phyloP scores from a whole-genome alignment of 306 rosid species.

The Castanopsis chinensis region DNA sequence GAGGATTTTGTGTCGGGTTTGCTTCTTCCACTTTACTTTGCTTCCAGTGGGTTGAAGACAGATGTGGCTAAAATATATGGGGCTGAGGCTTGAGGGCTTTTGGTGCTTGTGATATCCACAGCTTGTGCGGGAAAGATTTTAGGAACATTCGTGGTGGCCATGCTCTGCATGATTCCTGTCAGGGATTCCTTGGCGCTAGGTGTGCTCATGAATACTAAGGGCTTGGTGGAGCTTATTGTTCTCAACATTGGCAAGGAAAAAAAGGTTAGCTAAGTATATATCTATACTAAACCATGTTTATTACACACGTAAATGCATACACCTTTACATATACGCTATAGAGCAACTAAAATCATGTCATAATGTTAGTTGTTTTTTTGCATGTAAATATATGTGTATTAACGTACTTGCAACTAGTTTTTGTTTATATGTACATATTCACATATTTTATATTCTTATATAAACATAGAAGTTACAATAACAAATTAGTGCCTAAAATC shows the following conservation, averaged over 20 bases:
- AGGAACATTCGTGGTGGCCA: constrained; percentile 70
- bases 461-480: too few species aligned
- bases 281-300: too few species aligned
- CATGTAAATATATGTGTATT: too few species aligned
- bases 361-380: too few species aligned
- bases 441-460: too few species aligned
- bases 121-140: constrained; percentile 78
- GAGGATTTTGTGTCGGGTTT: constrained; percentile 82
- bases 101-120: constrained; percentile 54
- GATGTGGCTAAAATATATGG: constrained; percentile 66
- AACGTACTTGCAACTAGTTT: too few species aligned
- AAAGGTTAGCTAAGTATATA: constrained; percentile 44
- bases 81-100: constrained; percentile 60
- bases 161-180: constrained; percentile 56
- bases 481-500: too few species aligned
- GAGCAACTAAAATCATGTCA: too few species aligned
- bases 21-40: constrained; percentile 80
- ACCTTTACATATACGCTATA: too few species aligned
- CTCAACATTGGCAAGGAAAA: constrained; percentile 93
- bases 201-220: constrained; percentile 91
- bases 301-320: too few species aligned
- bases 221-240: constrained; percentile 86
- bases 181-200: constrained; percentile 76
- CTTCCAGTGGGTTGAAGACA: constrained; percentile 83
- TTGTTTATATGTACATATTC: too few species aligned